Base-by-base conservation (phyloP, 2,329 filamentous ascomycete genomes). In the Dactylella cylindrospora region DNA sequence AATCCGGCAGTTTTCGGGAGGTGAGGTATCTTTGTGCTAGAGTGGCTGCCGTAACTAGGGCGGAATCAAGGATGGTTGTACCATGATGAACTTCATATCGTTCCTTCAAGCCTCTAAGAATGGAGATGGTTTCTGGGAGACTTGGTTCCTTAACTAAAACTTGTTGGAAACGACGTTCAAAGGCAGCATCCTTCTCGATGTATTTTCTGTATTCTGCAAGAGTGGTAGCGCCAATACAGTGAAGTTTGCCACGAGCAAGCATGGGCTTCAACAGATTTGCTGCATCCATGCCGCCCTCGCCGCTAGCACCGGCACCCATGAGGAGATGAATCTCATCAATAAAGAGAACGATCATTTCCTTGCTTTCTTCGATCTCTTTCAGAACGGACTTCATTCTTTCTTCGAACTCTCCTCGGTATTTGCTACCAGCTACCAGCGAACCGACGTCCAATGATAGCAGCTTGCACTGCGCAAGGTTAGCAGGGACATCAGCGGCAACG, bases 371-470 rank as follows among this genome's bases (percentile, higher is more conserved):
- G 59, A 98, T 95, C 76, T 98, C 93, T 74, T 97, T 98, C 69
- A 98, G 75, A 3, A 98, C 93, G 51, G 91, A 90, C 80, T 98
- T 98, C 90, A 98, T 97, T 68, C 93, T 84, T 78, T 98, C 93
- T 73, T 98, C 93, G 61, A 98, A 98, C 73, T 98, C 93, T 76
- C 93, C 93, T 43, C 93, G 85, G 77, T 94, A 98, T 76, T 98
- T 98, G 81, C 90, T 96, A 68, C 93, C 93, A 57, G 93, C 93
- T 66, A 98, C 91, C 54, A 98, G 79, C 19, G 91, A 87, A 69
- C 93, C 93, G 40, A 98, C 91, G 70, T 98, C 93, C 38, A 98
- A 83, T 3, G 93, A 96, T 53, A 98, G 84, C 61, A 98, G 79
- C 73, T 87, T 93, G 80, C 93, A 98, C 26, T 64, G 66, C 46